Evolutionary conservation across 805 yeast genomes (phyloP).

Genomic region (Crinitomyces ghanaensis): DNA sequence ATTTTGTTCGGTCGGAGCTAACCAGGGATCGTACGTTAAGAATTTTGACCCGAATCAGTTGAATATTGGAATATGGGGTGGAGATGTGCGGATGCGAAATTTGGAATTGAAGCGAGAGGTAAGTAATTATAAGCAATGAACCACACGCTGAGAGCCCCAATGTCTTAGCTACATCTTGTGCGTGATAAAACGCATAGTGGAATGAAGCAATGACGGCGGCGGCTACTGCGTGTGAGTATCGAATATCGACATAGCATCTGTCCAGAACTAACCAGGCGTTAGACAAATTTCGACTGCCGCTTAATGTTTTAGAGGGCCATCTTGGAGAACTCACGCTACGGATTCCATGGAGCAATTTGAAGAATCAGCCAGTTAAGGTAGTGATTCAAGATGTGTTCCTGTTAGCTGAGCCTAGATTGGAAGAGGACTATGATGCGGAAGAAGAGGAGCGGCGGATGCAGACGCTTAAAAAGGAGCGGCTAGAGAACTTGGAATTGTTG

Average conservation of each 20-base stretch:
- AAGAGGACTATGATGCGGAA: slow-evolving; percentile 47
- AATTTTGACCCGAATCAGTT: slow-evolving; percentile 92
- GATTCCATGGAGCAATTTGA: slow-evolving; percentile 94
- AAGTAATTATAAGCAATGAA: too few species aligned
- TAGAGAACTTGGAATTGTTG: slow-evolving; percentile 49
- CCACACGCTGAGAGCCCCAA: too few species aligned
- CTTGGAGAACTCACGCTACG: slow-evolving; percentile 80
- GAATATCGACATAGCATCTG: background rate
- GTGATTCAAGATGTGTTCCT: slow-evolving; percentile 77
- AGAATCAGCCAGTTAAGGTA: slow-evolving; percentile 84
- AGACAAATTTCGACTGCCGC: slow-evolving; percentile 74
- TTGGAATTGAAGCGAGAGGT: slow-evolving; percentile 69
- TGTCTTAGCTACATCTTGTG: too few species aligned
- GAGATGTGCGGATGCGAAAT: slow-evolving; percentile 80
- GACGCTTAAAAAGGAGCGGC: slow-evolving; percentile 50
- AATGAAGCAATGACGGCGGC: too few species aligned
- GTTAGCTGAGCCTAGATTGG: slow-evolving; percentile 63
- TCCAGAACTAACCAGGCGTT: slow-evolving; percentile 36
- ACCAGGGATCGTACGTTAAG: slow-evolving; percentile 31
- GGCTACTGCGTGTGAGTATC: too few species aligned
- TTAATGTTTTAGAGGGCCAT: slow-evolving; percentile 81
- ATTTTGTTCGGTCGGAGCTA: slow-evolving; percentile 21
- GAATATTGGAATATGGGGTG: slow-evolving; percentile 95
- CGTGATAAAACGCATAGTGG: too few species aligned
- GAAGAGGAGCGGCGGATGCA: slow-evolving; percentile 53